Conservation (phyloP, 208 protist species). For the Acanthamoeba sp. region DNA sequence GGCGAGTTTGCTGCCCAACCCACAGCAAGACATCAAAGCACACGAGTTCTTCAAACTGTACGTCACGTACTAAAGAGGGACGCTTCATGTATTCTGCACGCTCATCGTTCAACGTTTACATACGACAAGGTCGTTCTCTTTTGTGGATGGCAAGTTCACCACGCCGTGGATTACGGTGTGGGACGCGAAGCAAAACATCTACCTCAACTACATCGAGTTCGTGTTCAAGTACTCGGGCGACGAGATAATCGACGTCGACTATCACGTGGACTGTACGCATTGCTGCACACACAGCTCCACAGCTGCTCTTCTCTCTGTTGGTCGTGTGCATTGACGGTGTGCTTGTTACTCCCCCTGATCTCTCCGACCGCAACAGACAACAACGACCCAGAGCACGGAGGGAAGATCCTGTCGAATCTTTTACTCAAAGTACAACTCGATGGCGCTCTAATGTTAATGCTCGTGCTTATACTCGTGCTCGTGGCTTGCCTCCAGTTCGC, state of each 20-base stretch:
- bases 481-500: neutral
- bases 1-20: neutral
- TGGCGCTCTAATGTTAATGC: too few species aligned
- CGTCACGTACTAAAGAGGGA: too few species aligned
- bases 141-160: constrained; percentile 45
- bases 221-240: constrained; percentile 30
- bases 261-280: constrained; percentile 2
- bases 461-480: neutral
- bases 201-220: constrained; percentile 68
- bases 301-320: neutral
- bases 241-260: constrained; percentile 39
- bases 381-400: constrained; percentile 29
- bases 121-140: constrained; percentile 17
- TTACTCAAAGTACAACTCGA: neutral
- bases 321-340: too few species aligned
- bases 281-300: neutral
- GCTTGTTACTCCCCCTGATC: neutral
- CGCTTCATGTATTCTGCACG: too few species aligned
- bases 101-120: neutral
- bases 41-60: constrained; percentile 55
- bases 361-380: neutral
- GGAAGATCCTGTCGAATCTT: neutral
- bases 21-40: constrained; percentile 28
- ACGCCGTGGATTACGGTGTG: constrained; percentile 69
- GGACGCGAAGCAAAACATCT: constrained; percentile 25